phyloP scores from a whole-genome alignment of 768 basidiomycete genomes.

The Lactarius hatsudake region DNA sequence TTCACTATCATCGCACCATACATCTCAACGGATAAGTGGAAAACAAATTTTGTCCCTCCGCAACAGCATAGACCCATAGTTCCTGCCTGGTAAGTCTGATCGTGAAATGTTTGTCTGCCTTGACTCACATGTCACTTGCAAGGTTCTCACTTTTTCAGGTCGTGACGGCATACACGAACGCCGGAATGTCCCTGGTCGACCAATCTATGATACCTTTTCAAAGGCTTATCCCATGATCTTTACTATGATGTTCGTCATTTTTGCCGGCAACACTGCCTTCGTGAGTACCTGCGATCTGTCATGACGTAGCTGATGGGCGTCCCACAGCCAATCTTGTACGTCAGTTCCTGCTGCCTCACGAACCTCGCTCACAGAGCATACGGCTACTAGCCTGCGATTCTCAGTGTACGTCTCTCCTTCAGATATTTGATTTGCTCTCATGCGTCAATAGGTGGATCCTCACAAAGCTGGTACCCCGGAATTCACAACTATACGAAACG shows the following conservation, averaged over 20 bases:
- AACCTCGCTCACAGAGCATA: not conserved
- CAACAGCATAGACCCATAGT: constrained; percentile 52
- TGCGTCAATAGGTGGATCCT: constrained; percentile 60
- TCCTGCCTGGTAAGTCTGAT: constrained; percentile 57
- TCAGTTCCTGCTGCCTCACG: constrained; percentile 20
- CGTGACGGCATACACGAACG: constrained; percentile 85
- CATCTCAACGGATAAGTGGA: constrained; percentile 61
- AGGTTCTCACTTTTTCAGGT: constrained; percentile 88
- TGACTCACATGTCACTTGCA: not conserved
- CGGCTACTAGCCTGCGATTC: constrained; percentile 62
- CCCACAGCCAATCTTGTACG: constrained; percentile 81
- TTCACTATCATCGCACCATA: constrained; percentile 82
- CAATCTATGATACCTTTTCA: constrained; percentile 92
- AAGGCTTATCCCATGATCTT: constrained; percentile 79
- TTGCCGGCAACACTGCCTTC: constrained; percentile 92
- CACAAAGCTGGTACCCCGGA: constrained; percentile 54
- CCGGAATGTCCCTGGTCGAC: constrained; percentile 85
- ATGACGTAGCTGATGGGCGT: constrained; percentile 2
- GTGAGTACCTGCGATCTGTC: constrained; percentile 50
- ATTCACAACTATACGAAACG: constrained; percentile 70
- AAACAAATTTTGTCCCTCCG: constrained; percentile 56
- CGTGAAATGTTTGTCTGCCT: not conserved
- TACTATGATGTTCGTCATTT: constrained; percentile 65
- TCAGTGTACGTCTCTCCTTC: constrained; percentile 56
- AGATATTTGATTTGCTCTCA: constrained; percentile 12